phyloP scores from a whole-genome alignment of 805 yeast species.

The Hermanozyma aechmeae region DNA sequence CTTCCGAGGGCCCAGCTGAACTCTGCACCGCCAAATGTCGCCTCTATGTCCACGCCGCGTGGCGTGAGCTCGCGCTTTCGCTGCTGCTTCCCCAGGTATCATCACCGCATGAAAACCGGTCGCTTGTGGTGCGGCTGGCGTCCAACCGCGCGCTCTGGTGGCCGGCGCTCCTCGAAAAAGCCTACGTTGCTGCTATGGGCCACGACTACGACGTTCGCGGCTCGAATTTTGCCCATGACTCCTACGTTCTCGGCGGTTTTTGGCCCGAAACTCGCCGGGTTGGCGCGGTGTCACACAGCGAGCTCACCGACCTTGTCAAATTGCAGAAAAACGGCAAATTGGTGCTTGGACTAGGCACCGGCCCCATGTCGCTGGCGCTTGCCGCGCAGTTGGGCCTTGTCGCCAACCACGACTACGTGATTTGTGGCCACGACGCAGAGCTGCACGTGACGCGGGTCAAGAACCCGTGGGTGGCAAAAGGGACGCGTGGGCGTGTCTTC shows the following conservation, averaged over 20 bases:
- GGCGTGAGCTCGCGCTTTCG: slow-evolving; percentile 38
- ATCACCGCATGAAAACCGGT: slow-evolving; percentile 10
- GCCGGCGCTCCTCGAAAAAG: slow-evolving; percentile 76
- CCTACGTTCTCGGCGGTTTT: slow-evolving; percentile 61
- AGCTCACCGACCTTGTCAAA: slow-evolving; percentile 10
- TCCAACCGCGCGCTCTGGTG: slow-evolving; percentile 30
- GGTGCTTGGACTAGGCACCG: slow-evolving; percentile 64
- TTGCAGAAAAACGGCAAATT: slow-evolving; percentile 25
- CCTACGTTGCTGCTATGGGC: slow-evolving; percentile 52
- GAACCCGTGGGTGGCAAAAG: slow-evolving; percentile 27
- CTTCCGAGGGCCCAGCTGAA: slow-evolving; percentile 7
- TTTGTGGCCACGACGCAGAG: slow-evolving; percentile 16
- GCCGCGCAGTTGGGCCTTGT: slow-evolving; percentile 30
- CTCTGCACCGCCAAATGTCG: slow-evolving; percentile 20
- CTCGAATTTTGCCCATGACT: slow-evolving; percentile 67
- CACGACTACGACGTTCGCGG: slow-evolving; percentile 58
- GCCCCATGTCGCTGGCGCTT: slow-evolving; percentile 25
- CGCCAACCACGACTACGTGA: slow-evolving; percentile 64
- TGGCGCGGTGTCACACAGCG: slow-evolving; percentile 29
- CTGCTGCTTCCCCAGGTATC: slow-evolving; percentile 33
- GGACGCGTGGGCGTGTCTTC: slow-evolving; percentile 9
- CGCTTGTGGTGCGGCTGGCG: slow-evolving; percentile 27
- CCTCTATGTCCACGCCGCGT: slow-evolving; percentile 44
- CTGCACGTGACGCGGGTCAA: slow-evolving; percentile 8
- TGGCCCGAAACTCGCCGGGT: slow-evolving; percentile 50